Evolutionary conservation across 345 rosid species (phyloP), one percentile per base, ranked within the genome.

Genomic region (Durio zibethinus): DNA sequence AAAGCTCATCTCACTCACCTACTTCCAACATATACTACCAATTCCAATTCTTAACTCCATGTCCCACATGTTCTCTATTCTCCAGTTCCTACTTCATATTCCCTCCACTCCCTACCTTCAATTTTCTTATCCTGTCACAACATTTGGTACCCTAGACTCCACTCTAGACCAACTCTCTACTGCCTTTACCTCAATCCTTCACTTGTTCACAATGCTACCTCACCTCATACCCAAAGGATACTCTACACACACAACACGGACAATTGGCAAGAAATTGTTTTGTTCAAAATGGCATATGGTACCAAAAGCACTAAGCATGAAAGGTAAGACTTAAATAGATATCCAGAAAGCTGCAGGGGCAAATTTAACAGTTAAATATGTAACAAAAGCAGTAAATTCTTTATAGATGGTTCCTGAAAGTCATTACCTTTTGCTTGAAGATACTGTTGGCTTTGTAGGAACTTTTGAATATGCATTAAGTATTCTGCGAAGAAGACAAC

Each of bases 391-490:
- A 62, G 11, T 11, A 62, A 33, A 6, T 43, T 45, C 54, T 56
- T 47, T 40, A 78, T 65, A 52, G 14, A 29, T 45, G 67, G n/a
- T 33, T 60, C 29, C 11, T 74, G 45, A 9, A 10, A 50, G 47
- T 38, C 43, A 73, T 80, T 81, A 89, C 92, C 90, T 83, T 86
- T 89, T 85, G 81, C 77, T 80, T 72, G 89, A 76, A 40, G 87
- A 53, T 64, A 79, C 82, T 48, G 84, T 87, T 72, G 86, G 82
- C 68, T 90, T 90, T 73, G 86, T 73, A 43, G 92, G 94, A 73
- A 85, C 81, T 81, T 90, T 90, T 59, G 91, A 82, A 82, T 85
- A 90, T 2, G 92, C 90, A 73, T 77, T 83, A 45, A 89, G 87
- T 72, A 90, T 86, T 87, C 91, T 90, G 88, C 42, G 48, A 76